Evolutionary conservation across 2,329 filamentous ascomycete genomes (phyloP), one percentile per base, ranked within the genome.

Genomic region (Zymoseptoria passerinii): DNA sequence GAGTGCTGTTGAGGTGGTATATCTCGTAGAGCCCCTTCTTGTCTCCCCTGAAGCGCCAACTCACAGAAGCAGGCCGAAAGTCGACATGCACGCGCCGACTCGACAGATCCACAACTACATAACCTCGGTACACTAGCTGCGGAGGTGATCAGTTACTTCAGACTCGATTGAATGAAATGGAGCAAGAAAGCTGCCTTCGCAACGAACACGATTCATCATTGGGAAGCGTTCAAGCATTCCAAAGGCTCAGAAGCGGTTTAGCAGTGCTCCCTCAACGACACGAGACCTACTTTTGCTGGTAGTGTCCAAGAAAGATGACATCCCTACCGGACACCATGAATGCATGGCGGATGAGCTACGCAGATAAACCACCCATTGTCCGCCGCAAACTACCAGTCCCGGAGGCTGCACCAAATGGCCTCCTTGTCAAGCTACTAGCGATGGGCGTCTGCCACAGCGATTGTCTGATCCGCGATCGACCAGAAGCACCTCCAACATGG

Each of bases 381-480:
- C 70, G 69, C 61, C 67, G 69, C 53, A 63, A 69, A 29, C 58
- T 72, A 6, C 64, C 67, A 1, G 63, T 72, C 4, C 72, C 72
- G 0, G 48, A 58, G 9, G 54, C 64, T 8, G 54, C 61, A 8
- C 55, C 66, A 8, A 70, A 65, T 4, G 66, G 67, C 7, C 64
- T 73, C 28, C 62, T 74, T 6, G 62, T 70, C 59, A 72, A 71
- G 54, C 68, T 73, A 58, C 60, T 70, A 44, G 72, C 72, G 35
- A 70, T 70, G 28, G 71, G 70, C 18, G 71, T 74, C 9, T 74
- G 71, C 54, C 68, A 71, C 40, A 70, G 67, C 35, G 72, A 73
- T 54, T 69, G 71, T 56, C 66, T 66, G 13, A 66, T 73, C 7
- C 63, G 71, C 13, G 67, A 60, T 28, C 58, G 63, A 8, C 65